These are phyloP conservation scores for Torulaspora pretoriensis DNA, from an alignment of 1,139 yeast species.

Conservation along the genomic window DNA sequence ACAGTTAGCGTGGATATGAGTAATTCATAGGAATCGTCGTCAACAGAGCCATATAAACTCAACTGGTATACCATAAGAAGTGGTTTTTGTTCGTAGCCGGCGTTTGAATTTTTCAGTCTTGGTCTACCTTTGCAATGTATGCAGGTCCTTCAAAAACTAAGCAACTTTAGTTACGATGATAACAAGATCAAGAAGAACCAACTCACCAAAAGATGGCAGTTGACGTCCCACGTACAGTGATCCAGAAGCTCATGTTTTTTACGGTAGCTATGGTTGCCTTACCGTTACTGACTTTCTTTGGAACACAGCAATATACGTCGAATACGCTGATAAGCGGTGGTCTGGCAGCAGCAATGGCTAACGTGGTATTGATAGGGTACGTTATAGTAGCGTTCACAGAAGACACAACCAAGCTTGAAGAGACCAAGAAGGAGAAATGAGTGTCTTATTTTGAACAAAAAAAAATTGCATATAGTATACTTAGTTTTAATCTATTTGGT, in stretches of 20 bases:
- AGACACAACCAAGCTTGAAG: conserved; percentile 47
- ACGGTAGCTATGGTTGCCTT: conserved; percentile 83
- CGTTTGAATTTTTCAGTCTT: not conserved
- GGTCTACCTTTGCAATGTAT: not conserved
- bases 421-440: conserved; percentile 30
- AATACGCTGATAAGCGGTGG: conserved; percentile 84
- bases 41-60: conserved; percentile 35
- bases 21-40: conserved; percentile 34
- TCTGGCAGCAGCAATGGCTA: conserved; percentile 81
- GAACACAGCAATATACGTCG: conserved; percentile 49
- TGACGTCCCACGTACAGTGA: conserved; percentile 51
- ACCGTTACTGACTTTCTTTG: conserved; percentile 73
- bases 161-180: not conserved
- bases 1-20: conserved; percentile 36
- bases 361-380: conserved; percentile 79
- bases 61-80: conserved; percentile 41
- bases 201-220: conserved; percentile 43
- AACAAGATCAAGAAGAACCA: not conserved
- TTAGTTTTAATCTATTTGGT: conserved; percentile 40
- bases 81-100: conserved; percentile 1
- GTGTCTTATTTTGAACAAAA: not conserved
- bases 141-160: not conserved
- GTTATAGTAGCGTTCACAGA: conserved; percentile 85
- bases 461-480: conserved; percentile 7
- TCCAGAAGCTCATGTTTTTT: conserved; percentile 71